Base-by-base conservation (phyloP, 1,139 yeast species). In the Eremothecium coryli region DNA sequence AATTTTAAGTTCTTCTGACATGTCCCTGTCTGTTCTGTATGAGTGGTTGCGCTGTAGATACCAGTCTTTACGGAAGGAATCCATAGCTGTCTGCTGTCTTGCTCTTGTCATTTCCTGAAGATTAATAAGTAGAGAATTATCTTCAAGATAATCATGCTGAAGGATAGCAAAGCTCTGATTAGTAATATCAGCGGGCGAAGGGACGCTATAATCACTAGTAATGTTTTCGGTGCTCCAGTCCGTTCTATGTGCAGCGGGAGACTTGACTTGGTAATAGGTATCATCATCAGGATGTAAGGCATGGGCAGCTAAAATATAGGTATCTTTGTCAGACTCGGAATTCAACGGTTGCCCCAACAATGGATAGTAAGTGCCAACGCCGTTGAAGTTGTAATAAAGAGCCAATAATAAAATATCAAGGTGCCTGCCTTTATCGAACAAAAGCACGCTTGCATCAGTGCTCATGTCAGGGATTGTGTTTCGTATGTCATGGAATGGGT, bases 241-340 rank as follows among this genome's bases (percentile, higher is more conserved):
- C 25, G 40, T 42, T 11, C 33, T 21, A 2, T 34, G 28, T 14
- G 17, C 18, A 5, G 35, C 35, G 10, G 43, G 42, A 4, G 40
- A 29, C 17, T 33, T 68, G 6, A 73, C 70, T 49, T 72, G 79
- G 47, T 73, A 73, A 34, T 61, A 70, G 4, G 61, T 58, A 4
- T 10, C 18, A 10, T 18, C 33, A 10, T 32, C 36, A 16, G 7
- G 34, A 2, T 60, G 53, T 11, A 66, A 59, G 5, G 61, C 68
- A 32, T 54, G 54, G 1, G 77, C 74, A 1, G 78, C 79, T 0
- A 76, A 69, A 13, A 62, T 60, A 50, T 71, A 73, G 0, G 81
- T 74, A 40, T 75, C 81, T 47, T 75, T 75, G 45, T 75, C 82
- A 25, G 81, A 80, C 50, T 74, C 79, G n/a, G 80, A 80, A 39